Evolutionary conservation across 2,329 filamentous ascomycete species (phyloP).

Genomic region (Bipolaris zeicola): DNA sequence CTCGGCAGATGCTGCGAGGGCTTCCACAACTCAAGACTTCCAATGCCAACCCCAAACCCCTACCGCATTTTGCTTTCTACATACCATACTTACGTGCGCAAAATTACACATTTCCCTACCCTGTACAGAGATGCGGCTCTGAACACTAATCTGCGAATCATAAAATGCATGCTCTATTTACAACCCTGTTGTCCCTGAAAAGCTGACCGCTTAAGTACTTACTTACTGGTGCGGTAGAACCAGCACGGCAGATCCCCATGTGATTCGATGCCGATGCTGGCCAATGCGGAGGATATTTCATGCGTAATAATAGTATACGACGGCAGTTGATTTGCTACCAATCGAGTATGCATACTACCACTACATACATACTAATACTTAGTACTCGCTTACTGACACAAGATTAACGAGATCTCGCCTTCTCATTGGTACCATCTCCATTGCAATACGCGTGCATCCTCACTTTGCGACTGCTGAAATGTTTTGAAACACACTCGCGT

Average conservation of each 20-base stretch:
- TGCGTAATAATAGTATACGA: too few relatives aligned
- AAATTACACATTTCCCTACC: background rate
- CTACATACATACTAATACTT: too few relatives aligned
- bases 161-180: background rate
- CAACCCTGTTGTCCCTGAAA: background rate
- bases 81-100: background rate
- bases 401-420: too few relatives aligned
- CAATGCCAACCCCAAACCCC: background rate
- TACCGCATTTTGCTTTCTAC: background rate
- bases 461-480: background rate
- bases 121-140: background rate
- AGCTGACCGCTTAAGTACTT: background rate
- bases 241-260: background rate
- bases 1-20: background rate
- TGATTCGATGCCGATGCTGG: too few relatives aligned
- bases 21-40: background rate
- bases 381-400: too few relatives aligned
- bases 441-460: background rate
- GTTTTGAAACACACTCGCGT: background rate
- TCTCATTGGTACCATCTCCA: background rate
- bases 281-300: too few relatives aligned
- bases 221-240: background rate
- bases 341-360: too few relatives aligned
- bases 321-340: too few relatives aligned
- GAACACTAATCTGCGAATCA: background rate